phyloP scores from a whole-genome alignment of 306 rosid species.

The Medicago lupulina region DNA sequence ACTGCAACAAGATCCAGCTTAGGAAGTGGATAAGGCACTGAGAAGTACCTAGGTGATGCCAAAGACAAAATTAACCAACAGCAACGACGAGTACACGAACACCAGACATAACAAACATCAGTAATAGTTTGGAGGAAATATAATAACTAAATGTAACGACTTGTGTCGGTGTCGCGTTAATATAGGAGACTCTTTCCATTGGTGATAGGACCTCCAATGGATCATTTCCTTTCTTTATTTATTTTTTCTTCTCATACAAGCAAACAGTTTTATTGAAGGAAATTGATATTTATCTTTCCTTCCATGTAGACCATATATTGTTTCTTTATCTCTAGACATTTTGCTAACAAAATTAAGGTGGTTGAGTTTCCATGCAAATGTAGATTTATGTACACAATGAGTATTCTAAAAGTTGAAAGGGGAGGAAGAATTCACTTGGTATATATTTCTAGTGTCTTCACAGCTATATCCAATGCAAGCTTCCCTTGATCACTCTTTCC shows the following conservation, averaged over 20 bases:
- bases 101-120: neutral
- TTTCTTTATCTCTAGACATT: neutral
- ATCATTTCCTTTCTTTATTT: neutral
- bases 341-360: slow-evolving; percentile 12
- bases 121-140: too few relatives aligned
- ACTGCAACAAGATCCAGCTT: slow-evolving; percentile 69
- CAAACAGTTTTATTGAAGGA: neutral
- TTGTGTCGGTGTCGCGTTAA: too few relatives aligned
- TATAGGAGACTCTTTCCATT: too few relatives aligned
- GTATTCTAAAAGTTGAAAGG: slow-evolving; percentile 5
- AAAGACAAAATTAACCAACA: neutral
- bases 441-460: slow-evolving; percentile 56
- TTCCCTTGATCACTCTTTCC: slow-evolving; percentile 62
- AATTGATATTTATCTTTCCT: slow-evolving; percentile 10
- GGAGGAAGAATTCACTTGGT: slow-evolving; percentile 46
- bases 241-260: neutral
- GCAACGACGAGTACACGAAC: neutral
- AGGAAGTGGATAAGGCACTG: slow-evolving; percentile 56
- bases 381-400: neutral
- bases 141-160: too few relatives aligned
- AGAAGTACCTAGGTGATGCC: slow-evolving; percentile 58
- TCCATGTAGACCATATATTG: neutral
- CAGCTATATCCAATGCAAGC: slow-evolving; percentile 60
- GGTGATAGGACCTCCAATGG: too few relatives aligned
- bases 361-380: slow-evolving; percentile 4